Percentiles rank a stretch among this genome's conserved stretches.
Conservation (phyloP, 2,329 filamentous ascomycete genomes). For the Pyricularia sp. region DNA sequence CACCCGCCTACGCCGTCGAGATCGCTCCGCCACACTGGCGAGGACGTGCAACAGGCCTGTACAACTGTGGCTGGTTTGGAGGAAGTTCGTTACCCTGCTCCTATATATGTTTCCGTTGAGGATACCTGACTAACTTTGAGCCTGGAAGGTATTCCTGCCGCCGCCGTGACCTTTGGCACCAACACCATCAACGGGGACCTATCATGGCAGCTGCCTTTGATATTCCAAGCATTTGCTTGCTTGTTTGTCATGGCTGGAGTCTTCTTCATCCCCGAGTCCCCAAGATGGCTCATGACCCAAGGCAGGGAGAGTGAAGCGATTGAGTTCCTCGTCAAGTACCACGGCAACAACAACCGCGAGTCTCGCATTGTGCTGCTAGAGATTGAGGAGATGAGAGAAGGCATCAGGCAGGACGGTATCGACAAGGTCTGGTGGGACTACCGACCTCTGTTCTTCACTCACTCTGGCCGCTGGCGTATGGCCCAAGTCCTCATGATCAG, state of each 20-base stretch:
- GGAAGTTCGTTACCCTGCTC: neutral
- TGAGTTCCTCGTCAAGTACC: constrained; percentile 30
- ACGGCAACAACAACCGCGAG: constrained; percentile 29
- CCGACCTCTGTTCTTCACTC: constrained; percentile 31
- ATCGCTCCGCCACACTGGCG: constrained; percentile 40
- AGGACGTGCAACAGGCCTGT: constrained; percentile 37
- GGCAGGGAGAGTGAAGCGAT: constrained; percentile 28
- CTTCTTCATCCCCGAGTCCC: constrained; percentile 30
- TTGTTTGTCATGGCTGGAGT: constrained; percentile 26
- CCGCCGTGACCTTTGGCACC: constrained; percentile 37
- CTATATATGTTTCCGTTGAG: neutral
- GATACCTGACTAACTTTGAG: neutral
- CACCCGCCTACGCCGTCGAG: constrained; percentile 37
- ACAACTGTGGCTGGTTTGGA: constrained; percentile 45
- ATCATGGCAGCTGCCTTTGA: constrained; percentile 39
- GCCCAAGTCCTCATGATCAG: constrained; percentile 40
- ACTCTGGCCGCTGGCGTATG: constrained; percentile 37
- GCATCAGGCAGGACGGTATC: constrained; percentile 32
- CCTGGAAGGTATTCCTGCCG: constrained; percentile 36
- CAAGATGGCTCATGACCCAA: constrained; percentile 31
- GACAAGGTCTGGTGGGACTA: constrained; percentile 29
- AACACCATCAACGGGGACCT: constrained; percentile 33
- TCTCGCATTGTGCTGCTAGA: constrained; percentile 29
- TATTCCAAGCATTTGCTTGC: constrained; percentile 35
- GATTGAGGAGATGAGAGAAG: constrained; percentile 30